Evolutionary conservation across 2,329 filamentous ascomycete species (phyloP).

Genomic region (Torrubiella hemipterigena): DNA sequence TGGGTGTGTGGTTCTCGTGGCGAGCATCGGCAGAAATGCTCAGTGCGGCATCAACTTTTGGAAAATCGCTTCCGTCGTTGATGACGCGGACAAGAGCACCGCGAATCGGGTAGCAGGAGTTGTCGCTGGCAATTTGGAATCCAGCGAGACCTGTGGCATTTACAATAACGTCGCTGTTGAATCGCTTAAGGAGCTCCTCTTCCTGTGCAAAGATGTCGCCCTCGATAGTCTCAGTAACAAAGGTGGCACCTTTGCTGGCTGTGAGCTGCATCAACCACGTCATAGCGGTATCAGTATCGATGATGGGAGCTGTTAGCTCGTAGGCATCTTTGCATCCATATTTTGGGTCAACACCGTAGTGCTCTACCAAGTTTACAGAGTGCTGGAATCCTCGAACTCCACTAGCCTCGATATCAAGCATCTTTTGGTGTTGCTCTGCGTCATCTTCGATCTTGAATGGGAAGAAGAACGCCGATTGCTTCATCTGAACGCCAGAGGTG

Average conservation of each 20-base stretch:
- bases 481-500: background rate
- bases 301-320: background rate
- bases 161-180: background rate
- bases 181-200: background rate
- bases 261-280: background rate
- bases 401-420: background rate
- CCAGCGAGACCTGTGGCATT: background rate
- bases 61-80: background rate
- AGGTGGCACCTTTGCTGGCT: background rate
- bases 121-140: background rate
- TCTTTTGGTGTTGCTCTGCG: background rate
- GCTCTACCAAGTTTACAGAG: background rate
- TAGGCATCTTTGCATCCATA: background rate
- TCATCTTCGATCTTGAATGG: background rate
- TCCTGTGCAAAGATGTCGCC: background rate
- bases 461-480: background rate
- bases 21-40: background rate
- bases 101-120: background rate
- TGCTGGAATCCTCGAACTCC: background rate
- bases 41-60: background rate
- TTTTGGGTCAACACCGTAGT: background rate
- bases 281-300: slow-evolving; percentile 2
- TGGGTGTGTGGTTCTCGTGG: background rate
- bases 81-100: background rate
- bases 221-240: background rate